A percentile compares a stretch with the other conserved stretches of the same genome.
Evolutionary conservation across 108 stramenopile species (phyloP).

Genomic region (Stephanodiscus triporus): DNA sequence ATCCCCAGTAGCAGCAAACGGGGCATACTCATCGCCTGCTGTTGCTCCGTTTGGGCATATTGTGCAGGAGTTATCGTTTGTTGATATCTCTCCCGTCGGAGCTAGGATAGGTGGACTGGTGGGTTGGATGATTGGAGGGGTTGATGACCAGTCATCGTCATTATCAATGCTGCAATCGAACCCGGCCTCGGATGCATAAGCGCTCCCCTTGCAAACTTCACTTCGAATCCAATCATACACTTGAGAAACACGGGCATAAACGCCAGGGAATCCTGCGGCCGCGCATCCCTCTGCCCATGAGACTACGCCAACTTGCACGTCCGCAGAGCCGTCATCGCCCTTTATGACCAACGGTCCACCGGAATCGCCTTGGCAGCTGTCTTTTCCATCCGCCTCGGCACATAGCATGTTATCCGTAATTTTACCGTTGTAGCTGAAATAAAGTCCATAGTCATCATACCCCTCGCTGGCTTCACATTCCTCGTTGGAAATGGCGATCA

Average conservation of each 20-base stretch:
- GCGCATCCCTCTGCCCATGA: conserved; percentile 44
- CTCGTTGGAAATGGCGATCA: conserved; percentile 32
- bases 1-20: not conserved
- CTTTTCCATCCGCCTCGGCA: conserved; percentile 17
- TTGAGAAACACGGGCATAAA: conserved; percentile 40
- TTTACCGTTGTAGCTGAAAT: conserved; percentile 9
- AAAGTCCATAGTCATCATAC: conserved; percentile 1
- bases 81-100: too few relatives aligned
- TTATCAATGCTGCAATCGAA: conserved; percentile 4
- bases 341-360: conserved; percentile 50
- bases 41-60: not conserved
- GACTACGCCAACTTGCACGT: conserved; percentile 47
- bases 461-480: conserved; percentile 43
- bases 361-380: conserved; percentile 42
- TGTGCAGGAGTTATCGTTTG: not conserved
- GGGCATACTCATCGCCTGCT: not conserved
- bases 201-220: conserved; percentile 23
- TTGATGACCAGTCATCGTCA: not conserved
- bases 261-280: conserved; percentile 39
- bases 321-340: conserved; percentile 14
- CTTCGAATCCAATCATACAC: conserved; percentile 39
- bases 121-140: not conserved
- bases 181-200: conserved; percentile 9
- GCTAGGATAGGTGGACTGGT: too few relatives aligned
- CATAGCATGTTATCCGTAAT: conserved; percentile 45